Evolutionary conservation across 306 rosid genomes (phyloP).

Genomic region (Lotus japonicus): DNA sequence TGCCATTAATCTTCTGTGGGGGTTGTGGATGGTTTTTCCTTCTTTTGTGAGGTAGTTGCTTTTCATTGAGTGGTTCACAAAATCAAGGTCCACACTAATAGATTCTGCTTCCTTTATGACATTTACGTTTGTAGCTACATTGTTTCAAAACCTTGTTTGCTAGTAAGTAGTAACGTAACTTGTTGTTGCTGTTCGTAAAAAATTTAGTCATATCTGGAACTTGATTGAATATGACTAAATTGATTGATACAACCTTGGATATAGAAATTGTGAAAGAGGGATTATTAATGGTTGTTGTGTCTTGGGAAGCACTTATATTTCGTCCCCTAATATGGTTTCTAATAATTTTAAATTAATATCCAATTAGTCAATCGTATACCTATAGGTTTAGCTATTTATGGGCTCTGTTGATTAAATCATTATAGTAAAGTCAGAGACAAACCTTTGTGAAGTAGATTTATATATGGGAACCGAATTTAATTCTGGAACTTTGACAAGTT

Average conservation of each 20-base stretch:
- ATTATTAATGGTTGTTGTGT: constrained; percentile 2
- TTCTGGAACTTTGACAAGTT: not conserved
- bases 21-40: not conserved
- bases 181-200: not conserved
- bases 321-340: not conserved
- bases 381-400: not conserved
- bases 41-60: not conserved
- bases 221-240: not conserved
- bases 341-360: constrained; percentile 13
- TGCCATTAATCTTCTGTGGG: constrained; percentile 25
- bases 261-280: not conserved
- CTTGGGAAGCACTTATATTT: constrained; percentile 4
- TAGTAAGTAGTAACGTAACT: not conserved
- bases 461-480: not conserved
- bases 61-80: constrained; percentile 12
- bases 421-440: not conserved
- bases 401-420: not conserved
- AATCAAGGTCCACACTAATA: constrained; percentile 4
- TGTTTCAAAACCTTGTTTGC: not conserved
- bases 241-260: not conserved
- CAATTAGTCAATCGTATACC: not conserved
- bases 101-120: not conserved
- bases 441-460: not conserved
- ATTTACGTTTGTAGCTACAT: not conserved
- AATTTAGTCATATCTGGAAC: not conserved